A percentile compares a stretch with the other conserved stretches of the same genome.
Evolutionary conservation across 2,329 filamentous ascomycete genomes (phyloP).

Genomic region (Coniosporium tulheliwenetii): DNA sequence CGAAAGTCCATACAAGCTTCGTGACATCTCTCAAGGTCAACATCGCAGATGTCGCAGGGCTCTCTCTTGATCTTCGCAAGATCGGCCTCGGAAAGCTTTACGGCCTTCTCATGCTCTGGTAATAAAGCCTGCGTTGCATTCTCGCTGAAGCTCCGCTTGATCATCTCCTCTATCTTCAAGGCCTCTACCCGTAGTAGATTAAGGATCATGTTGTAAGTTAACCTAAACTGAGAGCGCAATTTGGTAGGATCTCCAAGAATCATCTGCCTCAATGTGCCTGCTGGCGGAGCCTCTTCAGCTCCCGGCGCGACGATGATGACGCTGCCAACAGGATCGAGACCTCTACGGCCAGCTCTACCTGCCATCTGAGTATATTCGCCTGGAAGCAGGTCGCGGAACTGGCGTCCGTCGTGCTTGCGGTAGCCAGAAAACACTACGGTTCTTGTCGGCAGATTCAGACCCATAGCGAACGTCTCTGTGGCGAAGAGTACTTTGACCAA

Average conservation of each 20-base stretch:
- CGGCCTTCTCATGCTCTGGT: constrained; percentile 89
- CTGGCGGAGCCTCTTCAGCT: constrained; percentile 76
- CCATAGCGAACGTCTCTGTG: constrained; percentile 98
- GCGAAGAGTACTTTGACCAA: constrained; percentile 95
- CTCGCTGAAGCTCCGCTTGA: constrained; percentile 97
- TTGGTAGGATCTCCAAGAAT: constrained; percentile 93
- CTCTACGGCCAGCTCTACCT: constrained; percentile 80
- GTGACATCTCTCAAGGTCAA: constrained; percentile 66
- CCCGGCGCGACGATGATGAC: constrained; percentile 81
- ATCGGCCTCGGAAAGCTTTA: constrained; percentile 83
- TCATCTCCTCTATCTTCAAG: constrained; percentile 98
- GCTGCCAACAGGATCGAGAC: constrained; percentile 80
- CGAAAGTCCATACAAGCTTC: constrained; percentile 67
- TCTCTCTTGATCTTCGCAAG: constrained; percentile 81
- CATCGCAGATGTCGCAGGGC: constrained; percentile 65
- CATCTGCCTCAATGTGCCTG: constrained; percentile 73
- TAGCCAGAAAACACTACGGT: constrained; percentile 97
- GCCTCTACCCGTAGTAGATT: constrained; percentile 91
- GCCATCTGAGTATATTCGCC: constrained; percentile 99
- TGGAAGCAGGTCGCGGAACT: constrained; percentile 78
- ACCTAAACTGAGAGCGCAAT: constrained; percentile 82
- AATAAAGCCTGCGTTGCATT: constrained; percentile 90
- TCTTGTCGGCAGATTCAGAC: constrained; percentile 82
- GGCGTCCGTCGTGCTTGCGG: constrained; percentile 86
- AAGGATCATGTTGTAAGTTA: constrained; percentile 99